Conservation (phyloP, 2,329 filamentous ascomycete genomes). For the Ophiostoma montium region DNA sequence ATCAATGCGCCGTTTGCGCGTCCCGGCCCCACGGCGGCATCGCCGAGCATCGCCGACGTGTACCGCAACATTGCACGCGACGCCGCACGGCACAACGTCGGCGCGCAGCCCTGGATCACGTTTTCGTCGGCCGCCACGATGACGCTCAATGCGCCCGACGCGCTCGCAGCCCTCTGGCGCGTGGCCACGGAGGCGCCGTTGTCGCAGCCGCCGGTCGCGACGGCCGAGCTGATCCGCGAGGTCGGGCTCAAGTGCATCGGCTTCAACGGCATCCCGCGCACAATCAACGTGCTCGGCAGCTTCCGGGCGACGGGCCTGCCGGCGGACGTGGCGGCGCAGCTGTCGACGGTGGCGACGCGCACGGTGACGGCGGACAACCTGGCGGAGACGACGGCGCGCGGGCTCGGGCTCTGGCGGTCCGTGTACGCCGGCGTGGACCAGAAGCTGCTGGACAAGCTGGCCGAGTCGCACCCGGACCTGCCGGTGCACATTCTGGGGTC, state of each 20-base stretch:
- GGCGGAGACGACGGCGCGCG: constrained; percentile 38
- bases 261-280: constrained; percentile 70
- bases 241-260: constrained; percentile 42
- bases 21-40: constrained; percentile 50
- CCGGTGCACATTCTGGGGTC: constrained; percentile 64
- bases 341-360: constrained; percentile 45
- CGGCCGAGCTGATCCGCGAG: constrained; percentile 61
- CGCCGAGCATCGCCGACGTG: constrained; percentile 46
- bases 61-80: constrained; percentile 51
- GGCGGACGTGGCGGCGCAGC: constrained; percentile 31
- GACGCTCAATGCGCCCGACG: constrained; percentile 74
- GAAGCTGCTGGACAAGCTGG: constrained; percentile 59
- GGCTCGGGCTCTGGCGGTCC: constrained; percentile 56
- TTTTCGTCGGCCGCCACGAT: constrained; percentile 66
- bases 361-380: constrained; percentile 38
- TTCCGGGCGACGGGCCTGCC: constrained; percentile 38
- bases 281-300: constrained; percentile 62
- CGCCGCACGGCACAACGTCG: constrained; percentile 47
- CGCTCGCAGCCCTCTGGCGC: constrained; percentile 49
- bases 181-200: constrained; percentile 25
- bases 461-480: constrained; percentile 63
- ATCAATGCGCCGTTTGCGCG: constrained; percentile 56
- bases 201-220: constrained; percentile 22
- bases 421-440: constrained; percentile 62
- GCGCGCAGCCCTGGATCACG: constrained; percentile 49